These are phyloP conservation scores for Basipetospora chlamydospora DNA, from an alignment of 2,329 filamentous ascomycete species.

Conservation along the genomic window DNA sequence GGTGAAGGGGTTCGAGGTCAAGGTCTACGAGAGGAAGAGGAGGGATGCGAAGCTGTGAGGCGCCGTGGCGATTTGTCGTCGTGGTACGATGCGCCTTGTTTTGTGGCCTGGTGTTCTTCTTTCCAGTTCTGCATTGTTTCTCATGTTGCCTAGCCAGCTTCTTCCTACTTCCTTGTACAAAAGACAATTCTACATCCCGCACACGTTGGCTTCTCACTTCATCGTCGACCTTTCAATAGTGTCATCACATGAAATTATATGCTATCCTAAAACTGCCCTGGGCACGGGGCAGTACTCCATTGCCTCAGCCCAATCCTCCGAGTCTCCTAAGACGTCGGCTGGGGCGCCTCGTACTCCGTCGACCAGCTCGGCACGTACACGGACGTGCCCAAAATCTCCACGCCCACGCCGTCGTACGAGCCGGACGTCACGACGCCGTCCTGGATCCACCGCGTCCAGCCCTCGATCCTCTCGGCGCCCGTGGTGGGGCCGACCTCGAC, in stretches of 20 bases:
- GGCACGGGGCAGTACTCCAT: no score
- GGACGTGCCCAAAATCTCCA: conserved; percentile 10
- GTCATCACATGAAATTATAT: no score
- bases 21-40: conserved; percentile 15
- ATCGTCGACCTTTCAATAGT: no score
- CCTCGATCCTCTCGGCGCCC: conserved; percentile 13
- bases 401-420: conserved; percentile 8
- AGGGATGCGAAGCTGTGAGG: conserved; percentile 7
- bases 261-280: no score
- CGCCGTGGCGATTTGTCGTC: not conserved
- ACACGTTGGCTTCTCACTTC: not conserved
- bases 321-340: conserved; percentile 1
- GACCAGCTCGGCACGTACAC: conserved; percentile 13
- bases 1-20: conserved; percentile 20
- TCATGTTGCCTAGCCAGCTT: no score
- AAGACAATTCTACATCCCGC: no score
- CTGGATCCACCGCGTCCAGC: conserved; percentile 14
- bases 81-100: no score
- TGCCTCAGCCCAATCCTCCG: no score
- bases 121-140: no score
- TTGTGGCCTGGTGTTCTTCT: not conserved
- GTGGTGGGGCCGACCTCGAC: conserved; percentile 15
- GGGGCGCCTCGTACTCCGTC: conserved; percentile 2
- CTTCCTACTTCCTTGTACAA: no score
- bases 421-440: conserved; percentile 13